Conservation (phyloP, 2,329 filamentous ascomycete species). For the Phyllachora maydis region DNA sequence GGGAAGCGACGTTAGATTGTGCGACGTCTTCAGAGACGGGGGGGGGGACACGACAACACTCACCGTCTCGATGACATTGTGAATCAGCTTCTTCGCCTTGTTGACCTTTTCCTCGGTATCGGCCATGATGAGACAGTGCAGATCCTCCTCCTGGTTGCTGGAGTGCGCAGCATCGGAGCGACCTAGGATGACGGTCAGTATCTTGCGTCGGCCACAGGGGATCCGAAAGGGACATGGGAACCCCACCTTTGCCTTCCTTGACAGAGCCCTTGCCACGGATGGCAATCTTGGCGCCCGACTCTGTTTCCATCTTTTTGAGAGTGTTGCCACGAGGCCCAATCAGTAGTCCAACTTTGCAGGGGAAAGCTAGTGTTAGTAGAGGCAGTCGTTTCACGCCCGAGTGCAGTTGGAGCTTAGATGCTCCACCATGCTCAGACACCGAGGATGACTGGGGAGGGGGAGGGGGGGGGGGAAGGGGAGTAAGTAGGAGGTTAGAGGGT, state of each 20-base stretch:
- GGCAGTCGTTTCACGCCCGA: no score
- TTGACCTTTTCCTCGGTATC: constrained; percentile 99
- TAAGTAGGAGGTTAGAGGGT: constrained; percentile 82
- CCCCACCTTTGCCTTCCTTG: constrained; percentile 99
- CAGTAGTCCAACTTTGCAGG: constrained; percentile 92
- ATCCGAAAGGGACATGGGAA: no score
- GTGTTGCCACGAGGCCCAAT: constrained; percentile 99
- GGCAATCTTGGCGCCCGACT: constrained; percentile 95
- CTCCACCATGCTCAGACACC: constrained; percentile 11
- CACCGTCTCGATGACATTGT: constrained; percentile 97
- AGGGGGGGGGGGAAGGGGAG: constrained; percentile 33
- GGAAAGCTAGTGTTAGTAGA: constrained; percentile 88
- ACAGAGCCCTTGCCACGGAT: constrained; percentile 99
- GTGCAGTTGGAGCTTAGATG: constrained; percentile 9
- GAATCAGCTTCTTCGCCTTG: constrained; percentile 95
- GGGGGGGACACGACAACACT: constrained; percentile 20
- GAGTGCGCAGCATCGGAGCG: constrained; percentile 96
- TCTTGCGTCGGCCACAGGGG: no score
- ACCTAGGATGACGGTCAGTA: no score
- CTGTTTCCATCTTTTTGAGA: constrained; percentile 97
- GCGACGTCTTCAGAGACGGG: neutral
- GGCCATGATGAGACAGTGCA: constrained; percentile 98
- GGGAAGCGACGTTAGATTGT: constrained; percentile 6
- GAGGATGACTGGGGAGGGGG: constrained; percentile 13
- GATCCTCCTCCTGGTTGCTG: constrained; percentile 98